Evolutionary conservation across 106 monocot species (phyloP).

Genomic region (Dendrobium nobile): DNA sequence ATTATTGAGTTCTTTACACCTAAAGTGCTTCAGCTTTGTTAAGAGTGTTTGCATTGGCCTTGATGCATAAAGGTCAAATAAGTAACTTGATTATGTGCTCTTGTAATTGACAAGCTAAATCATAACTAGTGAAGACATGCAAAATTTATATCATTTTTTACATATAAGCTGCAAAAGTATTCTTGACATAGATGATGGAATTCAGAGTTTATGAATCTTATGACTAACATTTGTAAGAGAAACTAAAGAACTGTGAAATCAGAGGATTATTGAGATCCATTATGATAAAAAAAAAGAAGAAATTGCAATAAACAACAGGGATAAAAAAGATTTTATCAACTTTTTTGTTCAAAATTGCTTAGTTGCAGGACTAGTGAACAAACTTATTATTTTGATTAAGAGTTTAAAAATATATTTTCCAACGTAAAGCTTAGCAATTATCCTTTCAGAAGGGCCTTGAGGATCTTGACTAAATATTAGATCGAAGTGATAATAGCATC

Average conservation of each 20-base stretch:
- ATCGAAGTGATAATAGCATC: slow-evolving; percentile 33
- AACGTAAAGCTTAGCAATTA: background rate
- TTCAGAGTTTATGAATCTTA: slow-evolving; percentile 55
- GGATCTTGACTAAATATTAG: slow-evolving; percentile 54
- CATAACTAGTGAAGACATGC: slow-evolving; percentile 47
- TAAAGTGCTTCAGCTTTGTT: slow-evolving; percentile 42
- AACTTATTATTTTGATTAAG: no score
- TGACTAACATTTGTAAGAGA: slow-evolving; percentile 60
- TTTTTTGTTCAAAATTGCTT: no score
- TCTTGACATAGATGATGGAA: slow-evolving; percentile 56
- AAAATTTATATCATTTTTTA: slow-evolving; percentile 52
- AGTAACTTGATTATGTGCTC: slow-evolving; percentile 50
- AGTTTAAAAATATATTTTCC: no score
- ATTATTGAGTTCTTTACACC: slow-evolving; percentile 69
- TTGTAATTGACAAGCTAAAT: slow-evolving; percentile 46
- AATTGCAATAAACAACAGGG: no score
- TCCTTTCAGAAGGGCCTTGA: slow-evolving; percentile 41
- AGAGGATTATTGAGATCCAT: slow-evolving; percentile 36
- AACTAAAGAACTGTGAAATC: slow-evolving; percentile 39
- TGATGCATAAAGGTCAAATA: slow-evolving; percentile 70
- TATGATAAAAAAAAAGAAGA: no score
- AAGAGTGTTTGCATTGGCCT: slow-evolving; percentile 61
- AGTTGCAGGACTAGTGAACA: no score
- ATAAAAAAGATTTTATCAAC: no score
- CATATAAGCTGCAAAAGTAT: slow-evolving; percentile 59